These are phyloP conservation scores for Cladosporium sp. DNA, from an alignment of 2,329 filamentous ascomycete species.

Conservation along the genomic window DNA sequence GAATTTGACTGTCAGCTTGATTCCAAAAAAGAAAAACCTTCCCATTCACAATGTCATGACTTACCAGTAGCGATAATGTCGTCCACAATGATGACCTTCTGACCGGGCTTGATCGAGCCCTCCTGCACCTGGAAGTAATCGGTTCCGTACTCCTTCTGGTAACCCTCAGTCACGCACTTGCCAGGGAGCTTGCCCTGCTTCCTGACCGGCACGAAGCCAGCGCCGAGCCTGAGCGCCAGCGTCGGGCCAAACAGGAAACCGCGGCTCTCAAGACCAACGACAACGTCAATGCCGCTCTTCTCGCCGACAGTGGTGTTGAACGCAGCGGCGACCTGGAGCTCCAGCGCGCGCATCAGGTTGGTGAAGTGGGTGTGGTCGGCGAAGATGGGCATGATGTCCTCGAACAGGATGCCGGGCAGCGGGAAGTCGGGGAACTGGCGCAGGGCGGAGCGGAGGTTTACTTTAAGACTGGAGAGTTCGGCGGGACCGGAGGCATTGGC, in stretches of 20 bases:
- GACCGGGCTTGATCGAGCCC: conserved; percentile 78
- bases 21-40: neutral
- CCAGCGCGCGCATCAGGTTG: conserved; percentile 77
- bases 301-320: conserved; percentile 48
- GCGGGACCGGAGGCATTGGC: conserved; percentile 47
- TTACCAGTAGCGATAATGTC: conserved; percentile 98
- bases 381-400: conserved; percentile 98
- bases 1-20: neutral
- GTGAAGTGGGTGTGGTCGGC: conserved; percentile 72
- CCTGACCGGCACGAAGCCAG: conserved; percentile 87
- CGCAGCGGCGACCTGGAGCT: conserved; percentile 72
- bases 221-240: conserved; percentile 77
- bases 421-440: conserved; percentile 92
- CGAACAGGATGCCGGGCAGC: conserved; percentile 87
- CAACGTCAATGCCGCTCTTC: conserved; percentile 62
- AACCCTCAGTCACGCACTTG: conserved; percentile 78
- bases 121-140: conserved; percentile 96
- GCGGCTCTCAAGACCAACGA: conserved; percentile 89
- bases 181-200: conserved; percentile 97
- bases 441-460: conserved; percentile 69
- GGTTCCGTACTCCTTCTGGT: conserved; percentile 92
- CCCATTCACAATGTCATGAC: conserved; percentile 36
- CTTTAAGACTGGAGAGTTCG: conserved; percentile 63
- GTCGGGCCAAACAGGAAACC: conserved; percentile 94
- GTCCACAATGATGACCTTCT: conserved; percentile 91